Evolutionary conservation across 164 flowering plant species (phyloP).

Genomic region (Stephania japonica): DNA sequence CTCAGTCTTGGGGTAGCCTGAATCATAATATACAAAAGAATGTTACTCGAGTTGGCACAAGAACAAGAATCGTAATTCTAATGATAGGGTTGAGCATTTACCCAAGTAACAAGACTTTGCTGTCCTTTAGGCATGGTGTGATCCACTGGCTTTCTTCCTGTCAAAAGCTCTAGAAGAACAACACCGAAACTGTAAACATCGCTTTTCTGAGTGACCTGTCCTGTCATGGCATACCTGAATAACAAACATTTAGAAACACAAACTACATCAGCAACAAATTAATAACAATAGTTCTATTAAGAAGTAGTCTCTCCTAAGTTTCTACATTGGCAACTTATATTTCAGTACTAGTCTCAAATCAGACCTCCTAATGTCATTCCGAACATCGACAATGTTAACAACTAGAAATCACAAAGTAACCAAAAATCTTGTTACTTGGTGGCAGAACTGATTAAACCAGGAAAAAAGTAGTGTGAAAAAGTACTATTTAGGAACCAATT

Average conservation of each 20-base stretch:
- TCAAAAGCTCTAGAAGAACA: conserved; percentile 46
- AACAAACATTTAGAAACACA: background rate
- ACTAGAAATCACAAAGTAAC: too few relatives aligned
- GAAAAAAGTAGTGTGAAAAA: too few relatives aligned
- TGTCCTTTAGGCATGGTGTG: conserved; percentile 56
- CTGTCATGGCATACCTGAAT: conserved; percentile 47
- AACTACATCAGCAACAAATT: background rate
- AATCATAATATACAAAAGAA: background rate
- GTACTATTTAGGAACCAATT: too few relatives aligned
- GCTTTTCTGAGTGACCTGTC: conserved; percentile 42
- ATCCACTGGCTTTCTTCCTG: conserved; percentile 46
- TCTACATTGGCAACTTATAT: too few relatives aligned
- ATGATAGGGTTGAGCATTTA: conserved; percentile 10
- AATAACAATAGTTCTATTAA: background rate
- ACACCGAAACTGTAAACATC: conserved; percentile 54
- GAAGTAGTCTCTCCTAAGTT: background rate
- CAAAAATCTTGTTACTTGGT: too few relatives aligned
- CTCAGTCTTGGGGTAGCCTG: conserved; percentile 52
- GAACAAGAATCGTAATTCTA: background rate
- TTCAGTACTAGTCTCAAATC: too few relatives aligned
- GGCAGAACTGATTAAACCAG: too few relatives aligned
- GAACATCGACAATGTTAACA: too few relatives aligned
- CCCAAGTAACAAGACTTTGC: conserved; percentile 58
- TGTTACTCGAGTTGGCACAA: background rate
- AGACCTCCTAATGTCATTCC: too few relatives aligned